Percentiles rank a stretch among this genome's conserved stretches.
Conservation (phyloP, 176 grass and related monocot species). For the Luzula sylvatica region DNA sequence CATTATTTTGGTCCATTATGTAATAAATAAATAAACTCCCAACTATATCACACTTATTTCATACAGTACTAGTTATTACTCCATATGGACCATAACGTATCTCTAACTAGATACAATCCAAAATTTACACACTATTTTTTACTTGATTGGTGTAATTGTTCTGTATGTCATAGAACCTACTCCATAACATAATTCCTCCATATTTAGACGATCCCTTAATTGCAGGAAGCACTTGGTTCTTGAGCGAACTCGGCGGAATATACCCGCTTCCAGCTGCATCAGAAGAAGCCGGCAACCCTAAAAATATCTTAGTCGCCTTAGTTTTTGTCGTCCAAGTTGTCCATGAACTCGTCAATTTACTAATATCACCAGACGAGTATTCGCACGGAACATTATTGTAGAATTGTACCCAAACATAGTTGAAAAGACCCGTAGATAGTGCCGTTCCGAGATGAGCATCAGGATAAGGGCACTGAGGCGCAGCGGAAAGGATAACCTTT, state of each 20-base stretch:
- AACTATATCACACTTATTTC: not conserved
- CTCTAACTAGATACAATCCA: not conserved
- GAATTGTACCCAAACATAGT: conserved; percentile 75
- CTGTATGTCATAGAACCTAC: conserved; percentile 36
- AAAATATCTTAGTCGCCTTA: conserved; percentile 28
- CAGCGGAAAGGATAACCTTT: conserved; percentile 37
- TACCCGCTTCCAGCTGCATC: conserved; percentile 35
- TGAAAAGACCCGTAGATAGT: conserved; percentile 39
- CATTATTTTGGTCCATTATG: not conserved
- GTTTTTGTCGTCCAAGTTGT: conserved; percentile 34
- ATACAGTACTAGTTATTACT: not conserved
- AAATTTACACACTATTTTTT: not conserved
- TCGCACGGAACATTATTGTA: conserved; percentile 61
- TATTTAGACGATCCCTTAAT: conserved; percentile 30
- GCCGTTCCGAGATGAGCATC: conserved; percentile 37
- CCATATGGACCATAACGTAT: no score
- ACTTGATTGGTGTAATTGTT: conserved; percentile 12
- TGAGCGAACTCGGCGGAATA: conserved; percentile 28
- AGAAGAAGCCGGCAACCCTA: conserved; percentile 39
- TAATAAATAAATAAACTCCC: not conserved
- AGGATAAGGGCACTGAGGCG: conserved; percentile 48
- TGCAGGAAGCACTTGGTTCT: conserved; percentile 30
- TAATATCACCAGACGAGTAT: conserved; percentile 21
- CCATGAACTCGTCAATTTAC: conserved; percentile 32
- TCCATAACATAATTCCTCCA: conserved; percentile 50